These are phyloP conservation scores for Solanum hybrid DNA, from an alignment of 305 asterid genomes.

Conservation along the genomic window DNA sequence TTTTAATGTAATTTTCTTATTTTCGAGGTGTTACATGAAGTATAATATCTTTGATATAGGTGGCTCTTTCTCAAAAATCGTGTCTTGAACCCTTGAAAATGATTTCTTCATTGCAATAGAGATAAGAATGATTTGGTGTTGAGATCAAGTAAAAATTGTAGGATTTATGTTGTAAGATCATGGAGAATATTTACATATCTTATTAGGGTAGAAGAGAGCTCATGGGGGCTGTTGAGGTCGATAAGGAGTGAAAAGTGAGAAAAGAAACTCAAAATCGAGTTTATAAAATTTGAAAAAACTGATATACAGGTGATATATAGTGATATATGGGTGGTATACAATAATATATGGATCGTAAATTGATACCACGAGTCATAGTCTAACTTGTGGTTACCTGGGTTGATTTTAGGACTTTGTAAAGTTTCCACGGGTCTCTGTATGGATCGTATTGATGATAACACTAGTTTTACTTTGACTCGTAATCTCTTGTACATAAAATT, in stretches of 20 bases:
- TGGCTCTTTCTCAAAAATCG: neutral
- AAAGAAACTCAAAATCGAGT: neutral
- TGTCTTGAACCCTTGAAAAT: neutral
- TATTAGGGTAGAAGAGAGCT: neutral
- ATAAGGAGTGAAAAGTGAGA: neutral
- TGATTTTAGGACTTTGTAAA: neutral
- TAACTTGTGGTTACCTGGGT: neutral
- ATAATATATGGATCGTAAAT: neutral
- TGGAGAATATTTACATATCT: neutral
- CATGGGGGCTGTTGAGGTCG: neutral
- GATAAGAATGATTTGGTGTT: neutral
- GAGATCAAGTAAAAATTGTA: neutral
- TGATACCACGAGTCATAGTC: neutral
- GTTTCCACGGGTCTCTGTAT: neutral
- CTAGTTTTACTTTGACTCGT: neutral
- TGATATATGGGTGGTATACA: neutral
- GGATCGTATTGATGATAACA: neutral
- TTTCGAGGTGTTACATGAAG: neutral
- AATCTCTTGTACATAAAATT: neutral
- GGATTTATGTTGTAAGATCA: neutral
- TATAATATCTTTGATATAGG: neutral
- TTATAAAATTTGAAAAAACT: too few relatives aligned
- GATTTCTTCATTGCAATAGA: neutral
- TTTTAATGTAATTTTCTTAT: too few relatives aligned
- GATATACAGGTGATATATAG: neutral